phyloP scores from a whole-genome alignment of 352 stramenopile species.

The Pythium rhizo-oryzae region DNA sequence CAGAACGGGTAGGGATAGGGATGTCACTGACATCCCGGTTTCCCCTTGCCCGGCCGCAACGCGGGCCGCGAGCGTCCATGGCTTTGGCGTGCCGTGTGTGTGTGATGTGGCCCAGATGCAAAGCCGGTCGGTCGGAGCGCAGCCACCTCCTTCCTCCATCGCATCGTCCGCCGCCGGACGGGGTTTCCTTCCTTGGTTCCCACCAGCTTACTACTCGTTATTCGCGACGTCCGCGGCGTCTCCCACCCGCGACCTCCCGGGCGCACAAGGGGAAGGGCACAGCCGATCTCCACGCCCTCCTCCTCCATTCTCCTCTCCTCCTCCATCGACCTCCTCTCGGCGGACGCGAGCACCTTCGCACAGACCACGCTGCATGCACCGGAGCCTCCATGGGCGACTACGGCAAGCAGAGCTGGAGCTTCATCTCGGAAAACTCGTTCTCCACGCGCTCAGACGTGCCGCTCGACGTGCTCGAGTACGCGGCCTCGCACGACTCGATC shows the following conservation, averaged over 20 bases:
- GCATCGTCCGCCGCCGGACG: no score
- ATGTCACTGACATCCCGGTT: background rate
- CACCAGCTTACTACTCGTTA: background rate
- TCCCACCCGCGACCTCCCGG: no score
- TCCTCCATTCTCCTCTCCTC: background rate
- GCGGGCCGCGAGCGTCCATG: background rate
- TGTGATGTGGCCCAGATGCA: background rate
- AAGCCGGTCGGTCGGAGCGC: background rate
- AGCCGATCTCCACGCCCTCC: background rate
- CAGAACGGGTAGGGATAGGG: conserved; percentile 10
- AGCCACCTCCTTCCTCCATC: background rate
- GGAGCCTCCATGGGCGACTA: conserved; percentile 23
- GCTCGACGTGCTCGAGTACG: conserved; percentile 49
- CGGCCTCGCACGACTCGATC: conserved; percentile 33
- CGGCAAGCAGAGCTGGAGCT: conserved; percentile 76
- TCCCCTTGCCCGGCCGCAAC: background rate
- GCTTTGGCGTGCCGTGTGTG: background rate
- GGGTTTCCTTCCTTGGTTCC: background rate
- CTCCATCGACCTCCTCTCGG: background rate
- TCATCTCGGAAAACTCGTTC: conserved; percentile 85
- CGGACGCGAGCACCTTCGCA: background rate
- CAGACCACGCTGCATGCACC: conserved; percentile 4
- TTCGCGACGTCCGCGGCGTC: background rate
- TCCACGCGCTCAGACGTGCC: conserved; percentile 36
- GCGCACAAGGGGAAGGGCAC: background rate